Evolutionary conservation across 2,329 filamentous ascomycete genomes (phyloP), one percentile per base, ranked within the genome.

Genomic region (Fonsecaea nubica): DNA sequence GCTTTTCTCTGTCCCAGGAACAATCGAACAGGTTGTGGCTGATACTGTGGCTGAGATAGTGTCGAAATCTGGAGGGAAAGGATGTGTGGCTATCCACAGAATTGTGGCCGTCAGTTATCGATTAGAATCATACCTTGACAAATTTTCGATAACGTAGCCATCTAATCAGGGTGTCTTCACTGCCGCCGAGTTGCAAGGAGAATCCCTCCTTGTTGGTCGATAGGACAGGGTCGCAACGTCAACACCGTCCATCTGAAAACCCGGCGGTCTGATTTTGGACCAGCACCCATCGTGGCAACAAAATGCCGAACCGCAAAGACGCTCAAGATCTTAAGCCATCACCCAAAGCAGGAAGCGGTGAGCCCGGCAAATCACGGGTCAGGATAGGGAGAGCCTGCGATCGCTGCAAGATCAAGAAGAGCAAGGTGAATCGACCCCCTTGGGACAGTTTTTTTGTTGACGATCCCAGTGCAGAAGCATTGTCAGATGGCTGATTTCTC

Each of bases 341-440:
- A 15, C 59, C 45, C 18, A 63, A 40, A 42, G 6, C 42, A 8
- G 66, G 60, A 33, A 52, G 53, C 36, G 36, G 38, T 55, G 66
- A 68, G 40, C 45, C 54, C 10, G 32, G 53, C 5, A 64, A 58
- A 54, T 30, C 36, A 36, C 58, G 68, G 15, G 57, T 66, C 8
- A 55, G 68, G 8, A 67, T 65, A 35, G 68, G 68, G 21, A 60
- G 68, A 35, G 68, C 68, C 6, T 69, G 68, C 40, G 68, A 69
- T 62, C 68, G 68, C 12, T 69, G 68, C 53, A 69, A 69, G 56
- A 58, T 69, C 25, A 69, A 69, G 42, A 69, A 69, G 52, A 67
- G 65, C 42, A 67, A 67, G 63, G 68, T 69, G 18, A 58, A 58
- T 35, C 15, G n/a, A 33, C 5, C 4, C 38, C 50, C 4, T 10